These are phyloP conservation scores for Penicillium hesseltinei DNA, from an alignment of 2,329 filamentous ascomycete species.

Conservation along the genomic window DNA sequence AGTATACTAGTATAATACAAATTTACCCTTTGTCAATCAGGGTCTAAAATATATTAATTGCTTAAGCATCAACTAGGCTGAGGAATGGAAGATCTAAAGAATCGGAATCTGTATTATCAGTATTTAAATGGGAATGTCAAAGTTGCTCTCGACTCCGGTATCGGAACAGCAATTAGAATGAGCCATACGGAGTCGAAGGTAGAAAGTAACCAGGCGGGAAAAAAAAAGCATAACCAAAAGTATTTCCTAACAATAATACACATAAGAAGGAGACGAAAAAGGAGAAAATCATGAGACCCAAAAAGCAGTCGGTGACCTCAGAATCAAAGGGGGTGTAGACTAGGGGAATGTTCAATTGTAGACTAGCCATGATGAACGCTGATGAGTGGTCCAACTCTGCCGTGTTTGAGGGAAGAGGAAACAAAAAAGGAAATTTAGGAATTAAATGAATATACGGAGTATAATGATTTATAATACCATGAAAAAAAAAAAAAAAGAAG, in stretches of 20 bases:
- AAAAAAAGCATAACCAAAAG: background rate
- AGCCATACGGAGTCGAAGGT: background rate
- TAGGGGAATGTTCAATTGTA: constrained; percentile 23
- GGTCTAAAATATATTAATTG: constrained; percentile 13
- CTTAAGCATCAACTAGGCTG: constrained; percentile 13
- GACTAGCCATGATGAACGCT: constrained; percentile 6
- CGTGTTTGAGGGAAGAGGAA: constrained; percentile 18
- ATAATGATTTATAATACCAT: background rate
- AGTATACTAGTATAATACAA: constrained; percentile 3
- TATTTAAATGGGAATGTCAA: constrained; percentile 13
- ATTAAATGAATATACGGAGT: background rate
- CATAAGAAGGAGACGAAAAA: background rate
- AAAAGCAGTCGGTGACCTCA: constrained; percentile 25
- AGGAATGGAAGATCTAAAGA: constrained; percentile 28
- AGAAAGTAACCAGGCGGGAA: background rate
- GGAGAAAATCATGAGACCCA: constrained; percentile 24
- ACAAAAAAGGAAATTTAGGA: constrained; percentile 1
- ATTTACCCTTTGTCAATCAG: constrained; percentile 9
- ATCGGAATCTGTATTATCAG: background rate
- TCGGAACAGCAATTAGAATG: background rate
- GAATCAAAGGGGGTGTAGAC: constrained; percentile 9
- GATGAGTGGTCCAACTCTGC: constrained; percentile 22
- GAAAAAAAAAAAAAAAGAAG: constrained; percentile 11
- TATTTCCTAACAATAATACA: background rate
- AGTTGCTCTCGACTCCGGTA: background rate